These are phyloP conservation scores for Termitomyces sp. DNA, from an alignment of 1,284 basidiomycete species.

Conservation along the genomic window DNA sequence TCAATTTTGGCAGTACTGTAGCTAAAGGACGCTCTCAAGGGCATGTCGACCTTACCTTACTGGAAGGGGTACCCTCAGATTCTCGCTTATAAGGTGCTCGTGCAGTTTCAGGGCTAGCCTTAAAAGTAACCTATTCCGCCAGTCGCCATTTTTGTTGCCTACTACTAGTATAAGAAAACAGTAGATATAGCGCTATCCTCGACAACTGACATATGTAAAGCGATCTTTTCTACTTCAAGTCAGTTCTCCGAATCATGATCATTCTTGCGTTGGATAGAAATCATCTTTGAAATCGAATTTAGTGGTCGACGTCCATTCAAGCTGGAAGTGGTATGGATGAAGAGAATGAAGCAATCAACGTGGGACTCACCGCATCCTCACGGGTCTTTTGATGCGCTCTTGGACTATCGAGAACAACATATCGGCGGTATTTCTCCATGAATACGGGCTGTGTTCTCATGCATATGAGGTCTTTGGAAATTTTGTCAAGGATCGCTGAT, in stretches of 20 bases:
- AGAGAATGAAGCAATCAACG: neutral
- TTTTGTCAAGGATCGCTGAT: constrained; percentile 33
- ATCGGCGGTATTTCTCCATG: constrained; percentile 55
- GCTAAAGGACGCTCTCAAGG: neutral
- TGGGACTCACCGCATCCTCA: constrained; percentile 23
- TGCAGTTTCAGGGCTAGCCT: too few relatives aligned
- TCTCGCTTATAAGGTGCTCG: too few relatives aligned
- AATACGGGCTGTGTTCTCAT: constrained; percentile 55
- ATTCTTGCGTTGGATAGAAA: constrained; percentile 31
- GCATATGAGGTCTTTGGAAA: constrained; percentile 35
- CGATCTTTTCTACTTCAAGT: neutral
- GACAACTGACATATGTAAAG: neutral
- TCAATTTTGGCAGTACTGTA: neutral
- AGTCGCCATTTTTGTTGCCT: neutral
- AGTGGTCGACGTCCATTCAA: constrained; percentile 30
- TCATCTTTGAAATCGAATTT: constrained; percentile 38
- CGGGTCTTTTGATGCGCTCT: constrained; percentile 15
- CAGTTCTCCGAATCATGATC: neutral
- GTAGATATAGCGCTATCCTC: neutral
- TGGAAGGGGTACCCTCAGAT: too few relatives aligned
- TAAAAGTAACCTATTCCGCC: neutral
- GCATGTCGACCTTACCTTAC: too few relatives aligned
- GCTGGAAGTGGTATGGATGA: constrained; percentile 19
- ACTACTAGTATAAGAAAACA: neutral
- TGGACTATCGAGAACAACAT: constrained; percentile 45